Base-by-base conservation (phyloP, 2,329 filamentous ascomycete genomes). In the Colletotrichum endophyticum region DNA sequence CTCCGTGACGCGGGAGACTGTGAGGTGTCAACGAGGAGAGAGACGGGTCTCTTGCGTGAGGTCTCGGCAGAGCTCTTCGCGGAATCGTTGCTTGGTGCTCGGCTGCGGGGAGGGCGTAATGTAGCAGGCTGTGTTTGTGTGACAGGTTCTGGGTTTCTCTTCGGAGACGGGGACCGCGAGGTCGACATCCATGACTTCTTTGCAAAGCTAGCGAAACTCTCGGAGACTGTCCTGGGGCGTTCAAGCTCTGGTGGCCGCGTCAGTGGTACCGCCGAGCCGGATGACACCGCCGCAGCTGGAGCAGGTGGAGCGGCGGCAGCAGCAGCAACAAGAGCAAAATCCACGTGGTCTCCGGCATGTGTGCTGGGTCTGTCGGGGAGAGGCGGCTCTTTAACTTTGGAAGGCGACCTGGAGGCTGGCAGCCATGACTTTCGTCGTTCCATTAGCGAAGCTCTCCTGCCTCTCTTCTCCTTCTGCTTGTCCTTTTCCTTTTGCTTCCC, bases 371-470 rank as follows among this genome's bases (percentile, higher is more conserved):
- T 66, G 28, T 84, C 80, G 53, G 78, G 79, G 13, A 83, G 72
- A 59, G 82, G 79, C 25, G 82, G 79, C 25, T 82, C 80, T 13
- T 81, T 81, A n/a, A 85, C 79, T 70, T 87, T 84, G 53, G 84
- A 81, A 6, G 84, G 80, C 15, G 86, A 85, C 78, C 85, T 89
- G 28, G 88, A 86, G 80, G 84, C 84, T 16, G 86, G 85, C 74
- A 91, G 85, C 91, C 90, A 92, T 75, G 88, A 89, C 73, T 87
- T 87, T 6, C 88, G 88, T 70, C 88, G 86, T 75, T 88, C 88
- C 70, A 88, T 85, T 66, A 90, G 83, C 59, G 89, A 87, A 77
- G 83, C 87, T 78, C 86, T 88, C 81, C 86, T 88, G 78, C 80
- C 79, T 34, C 66, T 73, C 57, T 77, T 77, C 39, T 68, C 30